Evolutionary conservation across 495 filamentous ascomycete genomes (phyloP), one percentile per base, ranked within the genome.

Genomic region (Evansstolkia leycettana): DNA sequence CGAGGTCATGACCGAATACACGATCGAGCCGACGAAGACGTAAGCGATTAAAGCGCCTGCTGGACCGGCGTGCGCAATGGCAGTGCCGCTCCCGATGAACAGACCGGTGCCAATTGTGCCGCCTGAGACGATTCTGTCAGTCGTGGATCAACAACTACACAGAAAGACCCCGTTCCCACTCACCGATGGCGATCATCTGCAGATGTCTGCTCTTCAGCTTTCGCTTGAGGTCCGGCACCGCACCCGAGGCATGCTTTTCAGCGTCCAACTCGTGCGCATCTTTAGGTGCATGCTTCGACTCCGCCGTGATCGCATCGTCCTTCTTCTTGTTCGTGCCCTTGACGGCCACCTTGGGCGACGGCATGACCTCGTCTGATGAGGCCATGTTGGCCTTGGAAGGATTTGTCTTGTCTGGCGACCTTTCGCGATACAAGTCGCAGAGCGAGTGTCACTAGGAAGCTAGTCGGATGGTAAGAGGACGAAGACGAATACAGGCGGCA

Each of bases 231-330:
- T 29, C 5, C 27, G 30, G 19, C 16, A 39, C 35, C 71, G 20
- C 20, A 23, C 9, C 75, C 36, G 78, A 71, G 34, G 74, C 75
- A n/a, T n/a, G n/a, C n/a, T n/a, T n/a, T n/a, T n/a, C n/a, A n/a
- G n/a, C n/a, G n/a, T n/a, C n/a, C 46, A 78, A 73, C 67, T 77
- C 75, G 34, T 78, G 72, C 59, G 75, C 64, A 37, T 79, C 73
- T 8, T 72, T 59, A 33, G 54, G 46, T 42, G 64, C 57, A 15
- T 67, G 39, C 20, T 57, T 53, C 29, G 54, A 39, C 7, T 42
- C 29, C 7, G 58, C 43, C 20, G 20, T 23, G 5, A 23, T 23
- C 20, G 20, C 20, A 23, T 23, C 20, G 20, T n/a, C n/a, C n/a
- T n/a, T n/a, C n/a, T n/a, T n/a, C n/a, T n/a, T n/a, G n/a, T n/a